phyloP scores from a whole-genome alignment of 225 moss, liverwort and hornwort species.

The Pseudisothecium myosuroides region DNA sequence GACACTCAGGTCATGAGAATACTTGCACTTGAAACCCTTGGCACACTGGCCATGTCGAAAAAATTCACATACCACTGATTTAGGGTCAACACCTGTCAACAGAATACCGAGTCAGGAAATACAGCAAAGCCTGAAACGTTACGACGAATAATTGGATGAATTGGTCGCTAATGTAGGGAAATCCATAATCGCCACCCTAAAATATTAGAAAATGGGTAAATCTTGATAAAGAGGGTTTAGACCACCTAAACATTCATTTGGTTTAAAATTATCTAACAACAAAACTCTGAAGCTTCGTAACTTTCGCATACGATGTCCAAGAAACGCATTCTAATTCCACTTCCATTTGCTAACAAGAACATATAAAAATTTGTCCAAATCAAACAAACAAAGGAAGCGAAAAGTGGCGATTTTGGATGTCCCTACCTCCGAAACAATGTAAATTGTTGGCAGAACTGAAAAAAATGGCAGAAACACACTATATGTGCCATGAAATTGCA shows the following conservation, averaged over 20 bases:
- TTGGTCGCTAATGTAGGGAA: too few species aligned
- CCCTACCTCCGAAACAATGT: background rate
- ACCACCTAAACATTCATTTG: background rate
- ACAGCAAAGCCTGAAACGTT: background rate
- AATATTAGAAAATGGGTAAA: background rate
- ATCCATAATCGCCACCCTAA: background rate
- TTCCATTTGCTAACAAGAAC: background rate
- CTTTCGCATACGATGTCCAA: background rate
- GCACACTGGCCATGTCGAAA: conserved; percentile 89
- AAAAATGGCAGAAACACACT: background rate
- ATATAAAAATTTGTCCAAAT: background rate
- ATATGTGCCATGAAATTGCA: background rate
- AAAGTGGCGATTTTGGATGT: background rate
- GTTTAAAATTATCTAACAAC: too few species aligned
- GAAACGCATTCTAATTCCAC: background rate
- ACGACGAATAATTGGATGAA: background rate
- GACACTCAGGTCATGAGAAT: conserved; percentile 87
- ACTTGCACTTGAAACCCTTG: conserved; percentile 97
- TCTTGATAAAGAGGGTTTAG: background rate
- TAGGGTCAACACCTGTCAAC: conserved; percentile 84
- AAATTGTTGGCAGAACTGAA: background rate
- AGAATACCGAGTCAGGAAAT: background rate
- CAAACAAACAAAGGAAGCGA: background rate
- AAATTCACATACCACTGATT: conserved; percentile 93
- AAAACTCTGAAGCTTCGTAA: background rate